These are phyloP conservation scores for Parathielavia hyrcaniae DNA, from an alignment of 495 filamentous ascomycete genomes.

Conservation along the genomic window DNA sequence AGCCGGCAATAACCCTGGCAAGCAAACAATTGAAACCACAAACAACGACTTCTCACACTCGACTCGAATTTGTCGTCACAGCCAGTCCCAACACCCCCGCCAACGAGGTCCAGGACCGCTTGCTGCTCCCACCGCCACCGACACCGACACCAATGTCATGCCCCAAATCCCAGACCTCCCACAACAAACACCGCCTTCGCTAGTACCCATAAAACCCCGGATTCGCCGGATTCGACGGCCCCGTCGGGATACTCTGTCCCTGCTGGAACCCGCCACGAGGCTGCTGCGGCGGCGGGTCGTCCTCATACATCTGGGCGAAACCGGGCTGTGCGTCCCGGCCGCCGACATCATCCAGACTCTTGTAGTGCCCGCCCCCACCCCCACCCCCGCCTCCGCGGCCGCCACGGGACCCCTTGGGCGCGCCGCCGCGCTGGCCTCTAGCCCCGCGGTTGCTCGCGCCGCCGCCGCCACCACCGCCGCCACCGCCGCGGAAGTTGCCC, in stretches of 20 bases:
- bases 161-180: too few species aligned
- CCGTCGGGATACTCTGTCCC: constrained; percentile 18
- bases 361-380: constrained; percentile 29
- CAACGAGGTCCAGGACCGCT: too few species aligned
- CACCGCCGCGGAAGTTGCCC: background rate
- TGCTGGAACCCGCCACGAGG: too few species aligned
- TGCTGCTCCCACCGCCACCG: too few species aligned
- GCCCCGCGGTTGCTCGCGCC: constrained; percentile 16
- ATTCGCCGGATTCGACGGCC: constrained; percentile 13
- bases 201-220: constrained; percentile 9
- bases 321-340: constrained; percentile 35
- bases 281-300: constrained; percentile 23
- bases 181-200: too few species aligned
- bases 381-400: constrained; percentile 29
- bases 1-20: too few species aligned
- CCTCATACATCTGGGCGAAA: constrained; percentile 39
- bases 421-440: constrained; percentile 28
- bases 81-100: too few species aligned
- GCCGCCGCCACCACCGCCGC: background rate
- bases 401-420: constrained; percentile 4
- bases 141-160: too few species aligned
- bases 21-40: background rate
- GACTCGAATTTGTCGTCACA: too few species aligned
- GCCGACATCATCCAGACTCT: constrained; percentile 39
- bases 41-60: too few species aligned